A percentile compares a stretch with the other conserved stretches of the same genome.
Conservation (phyloP, 2,329 filamentous ascomycete species). For the Epichloe sibirici region DNA sequence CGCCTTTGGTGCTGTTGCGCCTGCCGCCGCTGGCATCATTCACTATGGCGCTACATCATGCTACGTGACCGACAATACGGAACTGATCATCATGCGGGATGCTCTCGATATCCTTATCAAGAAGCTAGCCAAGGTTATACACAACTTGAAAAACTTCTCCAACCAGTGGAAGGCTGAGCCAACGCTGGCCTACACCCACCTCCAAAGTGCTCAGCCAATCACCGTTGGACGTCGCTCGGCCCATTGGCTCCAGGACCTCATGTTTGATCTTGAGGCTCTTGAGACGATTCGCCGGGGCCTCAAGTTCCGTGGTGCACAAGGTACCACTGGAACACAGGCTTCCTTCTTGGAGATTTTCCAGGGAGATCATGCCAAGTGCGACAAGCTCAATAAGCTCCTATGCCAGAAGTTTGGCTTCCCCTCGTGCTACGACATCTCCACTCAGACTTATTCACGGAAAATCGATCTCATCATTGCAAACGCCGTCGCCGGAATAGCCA, state of each 20-base stretch:
- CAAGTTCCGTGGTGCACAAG: constrained; percentile 58
- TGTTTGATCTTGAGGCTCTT: constrained; percentile 61
- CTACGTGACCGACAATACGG: constrained; percentile 58
- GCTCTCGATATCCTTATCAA: constrained; percentile 64
- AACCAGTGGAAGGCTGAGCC: constrained; percentile 57
- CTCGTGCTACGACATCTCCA: constrained; percentile 41
- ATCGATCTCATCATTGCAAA: constrained; percentile 73
- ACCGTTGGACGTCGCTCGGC: constrained; percentile 22
- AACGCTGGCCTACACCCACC: constrained; percentile 66
- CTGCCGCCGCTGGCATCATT: constrained; percentile 71
- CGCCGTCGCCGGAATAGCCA: constrained; percentile 65
- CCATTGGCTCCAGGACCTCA: constrained; percentile 55
- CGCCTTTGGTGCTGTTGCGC: constrained; percentile 60
- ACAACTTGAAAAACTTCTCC: constrained; percentile 62
- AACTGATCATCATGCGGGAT: constrained; percentile 53
- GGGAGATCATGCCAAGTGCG: constrained; percentile 35
- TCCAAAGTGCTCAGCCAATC: constrained; percentile 42
- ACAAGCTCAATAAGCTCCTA: constrained; percentile 41
- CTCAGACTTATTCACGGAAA: constrained; percentile 59
- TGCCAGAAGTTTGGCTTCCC: constrained; percentile 45
- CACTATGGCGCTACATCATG: constrained; percentile 45
- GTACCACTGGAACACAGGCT: constrained; percentile 66
- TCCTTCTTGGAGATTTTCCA: constrained; percentile 46
- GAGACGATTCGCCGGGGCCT: constrained; percentile 57
- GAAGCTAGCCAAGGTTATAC: constrained; percentile 68